Conservation (phyloP, 768 basidiomycete genomes). For the Suillus fuscotomentosus region DNA sequence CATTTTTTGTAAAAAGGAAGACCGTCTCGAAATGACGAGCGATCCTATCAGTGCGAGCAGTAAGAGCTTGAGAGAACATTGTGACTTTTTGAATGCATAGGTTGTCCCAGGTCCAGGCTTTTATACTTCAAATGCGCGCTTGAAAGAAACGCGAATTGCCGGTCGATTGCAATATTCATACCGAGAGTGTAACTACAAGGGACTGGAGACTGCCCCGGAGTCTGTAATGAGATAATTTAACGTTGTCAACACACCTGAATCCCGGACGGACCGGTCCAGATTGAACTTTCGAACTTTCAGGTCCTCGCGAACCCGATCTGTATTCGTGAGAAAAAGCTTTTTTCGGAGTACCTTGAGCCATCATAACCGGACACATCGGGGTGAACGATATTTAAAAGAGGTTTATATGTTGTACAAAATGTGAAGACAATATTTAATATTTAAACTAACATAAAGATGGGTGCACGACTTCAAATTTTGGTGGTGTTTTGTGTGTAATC, state of each 20-base stretch:
- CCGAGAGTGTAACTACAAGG: neutral
- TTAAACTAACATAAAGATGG: no score
- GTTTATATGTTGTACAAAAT: no score
- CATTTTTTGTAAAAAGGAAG: conserved; percentile 23
- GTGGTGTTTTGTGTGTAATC: no score
- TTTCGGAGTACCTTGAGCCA: neutral
- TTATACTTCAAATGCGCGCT: neutral
- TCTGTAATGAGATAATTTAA: neutral
- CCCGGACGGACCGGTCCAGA: neutral
- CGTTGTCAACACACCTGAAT: neutral
- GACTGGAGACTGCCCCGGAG: neutral
- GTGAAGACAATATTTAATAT: no score
- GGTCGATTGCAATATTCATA: neutral
- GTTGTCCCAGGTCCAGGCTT: neutral
- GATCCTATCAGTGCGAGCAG: neutral
- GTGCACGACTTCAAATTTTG: no score
- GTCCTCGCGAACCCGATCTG: neutral
- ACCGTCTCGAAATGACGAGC: conserved; percentile 17
- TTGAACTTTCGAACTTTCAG: no score
- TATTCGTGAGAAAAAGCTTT: neutral
- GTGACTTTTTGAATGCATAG: neutral
- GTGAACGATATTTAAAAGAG: no score
- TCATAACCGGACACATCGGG: neutral
- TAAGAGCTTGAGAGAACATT: neutral
- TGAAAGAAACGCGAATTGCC: neutral